Evolutionary conservation across 176 grass and related monocot species (phyloP), one percentile per base, ranked within the genome.

Genomic region (Luzula sylvatica): DNA sequence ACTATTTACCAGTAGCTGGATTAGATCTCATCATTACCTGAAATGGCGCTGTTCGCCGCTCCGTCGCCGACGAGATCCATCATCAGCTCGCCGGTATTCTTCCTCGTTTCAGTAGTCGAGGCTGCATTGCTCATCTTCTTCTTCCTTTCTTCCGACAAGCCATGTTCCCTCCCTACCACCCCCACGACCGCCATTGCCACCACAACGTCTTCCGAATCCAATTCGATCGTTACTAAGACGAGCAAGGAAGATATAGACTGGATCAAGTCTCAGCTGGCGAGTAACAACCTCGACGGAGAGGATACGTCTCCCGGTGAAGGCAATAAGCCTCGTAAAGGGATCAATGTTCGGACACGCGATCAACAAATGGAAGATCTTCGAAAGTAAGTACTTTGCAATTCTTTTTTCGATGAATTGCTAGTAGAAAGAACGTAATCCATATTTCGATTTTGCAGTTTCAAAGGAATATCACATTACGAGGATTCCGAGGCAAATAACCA

Each of bases 241-340:
- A 77, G 65, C 19, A 30, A 39, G 11, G 72, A 72, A 12, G 92
- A 98, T 68, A 67, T 90, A 48, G 30, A 46, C 40, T 98, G 86
- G 86, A 77, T 98, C 58, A 82, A 69, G 60, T 50, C 55, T 19
- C 75, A 89, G 60, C 68, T 98, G 51, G 71, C 23, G 23, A 42
- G 52, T 43, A 90, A 90, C 82, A 82, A 71, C 25, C 20, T 80
- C 25, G 63, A 56, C 42, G 55, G 73, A 23, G 61, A n/a, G 38
- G 46, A 58, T 15, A 53, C 26, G 25, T 83, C 68, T 26, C 58
- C 68, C 12, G 78, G 58, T 28, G 45, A 78, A 44, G 80, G 75
- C 81, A 85, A 80, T 52, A 35, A 66, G 46, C 81, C 87, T 49
- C 86, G 92, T 52, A 98, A 98, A 70, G 92, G 86, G 61, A 98